Evolutionary conservation across 495 filamentous ascomycete species (phyloP).

Genomic region (Penicillium antarcticum): DNA sequence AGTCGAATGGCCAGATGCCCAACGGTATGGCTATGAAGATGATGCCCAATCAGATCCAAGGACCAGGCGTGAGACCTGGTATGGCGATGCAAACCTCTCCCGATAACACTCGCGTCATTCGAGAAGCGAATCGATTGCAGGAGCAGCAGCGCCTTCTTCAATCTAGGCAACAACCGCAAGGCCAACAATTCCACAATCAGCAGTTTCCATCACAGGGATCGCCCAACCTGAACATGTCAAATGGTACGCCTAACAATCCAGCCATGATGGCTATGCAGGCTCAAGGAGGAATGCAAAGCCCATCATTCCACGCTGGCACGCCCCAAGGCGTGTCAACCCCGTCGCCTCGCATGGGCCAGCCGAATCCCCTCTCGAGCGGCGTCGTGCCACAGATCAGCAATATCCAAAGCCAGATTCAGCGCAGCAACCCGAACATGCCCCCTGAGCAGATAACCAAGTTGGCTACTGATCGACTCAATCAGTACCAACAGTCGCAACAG

Average conservation of each 20-base stretch:
- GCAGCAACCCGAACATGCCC: conserved; percentile 52
- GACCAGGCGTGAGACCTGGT: conserved; percentile 55
- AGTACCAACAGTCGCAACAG: conserved; percentile 53
- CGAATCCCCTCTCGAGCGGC: conserved; percentile 51
- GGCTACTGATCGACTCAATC: conserved; percentile 57
- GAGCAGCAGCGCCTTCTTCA: conserved; percentile 64
- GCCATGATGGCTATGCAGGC: conserved; percentile 53
- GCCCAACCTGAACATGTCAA: conserved; percentile 40
- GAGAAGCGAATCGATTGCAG: conserved; percentile 62
- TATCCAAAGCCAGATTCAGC: conserved; percentile 49
- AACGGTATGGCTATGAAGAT: conserved; percentile 61
- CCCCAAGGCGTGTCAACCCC: conserved; percentile 46
- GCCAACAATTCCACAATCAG: conserved; percentile 41
- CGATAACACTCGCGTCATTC: conserved; percentile 49
- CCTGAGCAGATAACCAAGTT: conserved; percentile 58
- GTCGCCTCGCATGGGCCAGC: conserved; percentile 51
- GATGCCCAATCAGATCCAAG: conserved; percentile 69
- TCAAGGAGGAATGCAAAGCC: conserved; percentile 46
- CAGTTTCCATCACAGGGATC: conserved; percentile 43
- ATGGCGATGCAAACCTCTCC: conserved; percentile 54
- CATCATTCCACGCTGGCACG: conserved; percentile 43
- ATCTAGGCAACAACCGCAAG: conserved; percentile 56
- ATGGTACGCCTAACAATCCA: conserved; percentile 50
- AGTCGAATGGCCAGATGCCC: conserved; percentile 48
- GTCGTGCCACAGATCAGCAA: conserved; percentile 52